Percentiles rank a stretch among this genome's conserved stretches.
Evolutionary conservation across 768 basidiomycete species (phyloP).

Genomic region (Cystobasidium onofrii): DNA sequence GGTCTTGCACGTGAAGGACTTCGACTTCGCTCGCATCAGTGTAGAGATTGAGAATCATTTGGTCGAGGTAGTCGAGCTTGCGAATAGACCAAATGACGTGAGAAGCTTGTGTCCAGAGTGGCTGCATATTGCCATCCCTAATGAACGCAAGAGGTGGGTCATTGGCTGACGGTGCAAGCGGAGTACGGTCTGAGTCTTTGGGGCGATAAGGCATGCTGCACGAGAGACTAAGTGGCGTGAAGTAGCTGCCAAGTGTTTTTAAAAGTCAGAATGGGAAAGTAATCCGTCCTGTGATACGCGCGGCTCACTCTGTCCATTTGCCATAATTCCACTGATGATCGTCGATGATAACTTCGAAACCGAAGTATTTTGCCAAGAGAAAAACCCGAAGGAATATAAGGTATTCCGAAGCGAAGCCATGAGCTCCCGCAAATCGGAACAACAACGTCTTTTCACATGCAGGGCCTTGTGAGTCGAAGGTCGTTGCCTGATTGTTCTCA

Average conservation of each 20-base stretch:
- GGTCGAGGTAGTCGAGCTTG: slow-evolving; percentile 24
- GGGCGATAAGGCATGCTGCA: not conserved
- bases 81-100: slow-evolving; percentile 22
- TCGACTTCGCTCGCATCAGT: not conserved
- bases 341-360: slow-evolving; percentile 16
- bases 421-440: slow-evolving; percentile 11
- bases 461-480: not conserved
- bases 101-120: not conserved
- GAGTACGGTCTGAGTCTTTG: not conserved
- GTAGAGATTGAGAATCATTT: not conserved
- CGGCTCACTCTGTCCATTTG: slow-evolving; percentile 21
- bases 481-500: not conserved
- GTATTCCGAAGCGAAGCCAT: slow-evolving; percentile 22
- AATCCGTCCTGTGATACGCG: too few relatives aligned
- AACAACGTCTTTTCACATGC: not conserved
- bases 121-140: not conserved
- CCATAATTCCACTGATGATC: slow-evolving; percentile 29
- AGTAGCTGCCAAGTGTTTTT: slow-evolving; percentile 28
- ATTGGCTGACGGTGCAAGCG: not conserved
- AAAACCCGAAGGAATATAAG: slow-evolving; percentile 20
- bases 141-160: slow-evolving; percentile 3
- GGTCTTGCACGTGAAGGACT: not conserved
- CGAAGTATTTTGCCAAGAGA: slow-evolving; percentile 9
- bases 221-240: not conserved
- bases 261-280: too few relatives aligned